Percentiles rank a stretch among this genome's conserved stretches.
Conservation (phyloP, 1,284 basidiomycete species). For the Sanghuangporus sanghuang region DNA sequence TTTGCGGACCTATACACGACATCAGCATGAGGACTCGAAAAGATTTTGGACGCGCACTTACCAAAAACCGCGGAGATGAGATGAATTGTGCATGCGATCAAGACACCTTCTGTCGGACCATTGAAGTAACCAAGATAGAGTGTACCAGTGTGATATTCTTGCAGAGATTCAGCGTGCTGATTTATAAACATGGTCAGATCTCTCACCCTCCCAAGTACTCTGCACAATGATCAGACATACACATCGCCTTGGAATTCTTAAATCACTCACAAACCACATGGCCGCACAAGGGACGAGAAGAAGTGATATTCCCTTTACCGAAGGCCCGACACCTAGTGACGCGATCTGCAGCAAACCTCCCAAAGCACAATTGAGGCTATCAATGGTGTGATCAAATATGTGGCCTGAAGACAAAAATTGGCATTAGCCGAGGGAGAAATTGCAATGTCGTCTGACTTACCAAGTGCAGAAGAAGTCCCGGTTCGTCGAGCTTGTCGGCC, state of each 20-base stretch:
- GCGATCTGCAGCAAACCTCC: conserved; percentile 21
- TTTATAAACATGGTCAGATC: background rate
- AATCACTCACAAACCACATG: conserved; percentile 23
- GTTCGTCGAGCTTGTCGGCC: conserved; percentile 23
- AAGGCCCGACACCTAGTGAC: conserved; percentile 21
- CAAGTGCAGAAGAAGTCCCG: conserved; percentile 22
- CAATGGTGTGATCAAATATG: conserved; percentile 25
- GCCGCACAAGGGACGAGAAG: conserved; percentile 20
- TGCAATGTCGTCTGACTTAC: conserved; percentile 7
- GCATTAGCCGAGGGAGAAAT: background rate
- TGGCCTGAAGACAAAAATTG: conserved; percentile 16
- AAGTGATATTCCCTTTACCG: conserved; percentile 16
- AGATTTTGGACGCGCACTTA: background rate
- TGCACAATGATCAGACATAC: background rate
- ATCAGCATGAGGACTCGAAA: background rate
- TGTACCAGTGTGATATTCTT: conserved; percentile 23
- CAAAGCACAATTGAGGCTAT: conserved; percentile 21
- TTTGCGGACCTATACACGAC: conserved; percentile 12
- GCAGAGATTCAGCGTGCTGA: background rate
- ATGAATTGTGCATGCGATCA: conserved; percentile 22
- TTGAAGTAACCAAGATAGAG: conserved; percentile 24
- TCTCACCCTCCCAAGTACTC: conserved; percentile 24
- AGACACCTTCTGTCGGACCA: conserved; percentile 23
- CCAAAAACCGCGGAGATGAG: conserved; percentile 22
- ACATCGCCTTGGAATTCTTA: background rate